Conservation (phyloP, 2,329 filamentous ascomycete species). For the Xylariaceae sp. region DNA sequence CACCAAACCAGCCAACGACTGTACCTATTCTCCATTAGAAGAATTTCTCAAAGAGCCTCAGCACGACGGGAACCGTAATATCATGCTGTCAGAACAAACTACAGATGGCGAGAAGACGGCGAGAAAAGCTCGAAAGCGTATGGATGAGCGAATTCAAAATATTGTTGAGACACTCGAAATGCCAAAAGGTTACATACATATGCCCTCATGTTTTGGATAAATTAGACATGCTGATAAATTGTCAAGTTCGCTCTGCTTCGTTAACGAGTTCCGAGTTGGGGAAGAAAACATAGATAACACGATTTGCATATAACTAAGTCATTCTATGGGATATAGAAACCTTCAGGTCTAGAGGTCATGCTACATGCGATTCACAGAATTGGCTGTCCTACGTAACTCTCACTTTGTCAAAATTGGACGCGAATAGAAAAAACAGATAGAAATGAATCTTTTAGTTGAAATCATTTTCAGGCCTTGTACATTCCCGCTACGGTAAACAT, state of each 20-base stretch:
- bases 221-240: not conserved
- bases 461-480: no score
- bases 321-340: no score
- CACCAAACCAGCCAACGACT: not conserved
- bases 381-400: no score
- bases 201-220: not conserved
- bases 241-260: not conserved
- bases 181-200: not conserved
- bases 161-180: not conserved
- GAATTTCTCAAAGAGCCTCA: slow-evolving; percentile 12
- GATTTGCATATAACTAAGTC: no score
- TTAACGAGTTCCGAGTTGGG: no score
- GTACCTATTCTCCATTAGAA: slow-evolving; percentile 2
- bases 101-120: not conserved
- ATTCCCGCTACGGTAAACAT: no score
- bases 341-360: no score
- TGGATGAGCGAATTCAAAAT: slow-evolving; percentile 3
- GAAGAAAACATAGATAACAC: no score
- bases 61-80: slow-evolving; percentile 13
- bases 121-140: not conserved
- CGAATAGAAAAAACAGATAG: no score
- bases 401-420: no score
- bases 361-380: no score
- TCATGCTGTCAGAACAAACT: slow-evolving; percentile 11
- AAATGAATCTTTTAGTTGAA: no score